Evolutionary conservation across 345 rosid species (phyloP).

Genomic region (Geranium brycei): DNA sequence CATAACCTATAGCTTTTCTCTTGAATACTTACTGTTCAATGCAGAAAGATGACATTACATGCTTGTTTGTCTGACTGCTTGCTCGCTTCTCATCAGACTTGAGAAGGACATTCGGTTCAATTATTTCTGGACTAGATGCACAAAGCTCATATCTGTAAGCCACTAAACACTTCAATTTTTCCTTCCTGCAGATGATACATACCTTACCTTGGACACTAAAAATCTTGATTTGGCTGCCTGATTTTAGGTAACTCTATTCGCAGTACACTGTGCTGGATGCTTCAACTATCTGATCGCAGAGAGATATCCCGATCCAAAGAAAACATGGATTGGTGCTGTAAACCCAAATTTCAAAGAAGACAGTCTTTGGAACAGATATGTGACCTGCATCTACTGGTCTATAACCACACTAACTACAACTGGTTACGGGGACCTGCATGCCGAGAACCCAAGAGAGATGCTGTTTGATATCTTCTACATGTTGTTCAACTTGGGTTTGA

Average conservation of each 20-base stretch:
- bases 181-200: background rate
- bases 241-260: slow-evolving; percentile 74
- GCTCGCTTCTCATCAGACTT: slow-evolving; percentile 29
- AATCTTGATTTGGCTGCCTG: slow-evolving; percentile 3
- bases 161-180: background rate
- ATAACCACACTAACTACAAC: slow-evolving; percentile 88
- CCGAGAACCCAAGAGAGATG: slow-evolving; percentile 78
- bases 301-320: slow-evolving; percentile 30
- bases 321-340: slow-evolving; percentile 65
- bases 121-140: slow-evolving; percentile 94
- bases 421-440: slow-evolving; percentile 93
- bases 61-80: background rate
- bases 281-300: slow-evolving; percentile 86
- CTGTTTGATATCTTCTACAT: slow-evolving; percentile 77
- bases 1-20: background rate
- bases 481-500: slow-evolving; percentile 85
- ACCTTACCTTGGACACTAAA: background rate
- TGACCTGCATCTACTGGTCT: slow-evolving; percentile 90
- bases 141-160: slow-evolving; percentile 82
- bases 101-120: slow-evolving; percentile 87
- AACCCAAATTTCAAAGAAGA: slow-evolving; percentile 31
- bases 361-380: slow-evolving; percentile 59
- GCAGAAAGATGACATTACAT: background rate
- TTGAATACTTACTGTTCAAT: background rate
- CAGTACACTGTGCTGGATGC: slow-evolving; percentile 84